Percentiles rank a stretch among this genome's conserved stretches.
Evolutionary conservation across 768 basidiomycete species (phyloP).

Genomic region (Phylloporus sp.): DNA sequence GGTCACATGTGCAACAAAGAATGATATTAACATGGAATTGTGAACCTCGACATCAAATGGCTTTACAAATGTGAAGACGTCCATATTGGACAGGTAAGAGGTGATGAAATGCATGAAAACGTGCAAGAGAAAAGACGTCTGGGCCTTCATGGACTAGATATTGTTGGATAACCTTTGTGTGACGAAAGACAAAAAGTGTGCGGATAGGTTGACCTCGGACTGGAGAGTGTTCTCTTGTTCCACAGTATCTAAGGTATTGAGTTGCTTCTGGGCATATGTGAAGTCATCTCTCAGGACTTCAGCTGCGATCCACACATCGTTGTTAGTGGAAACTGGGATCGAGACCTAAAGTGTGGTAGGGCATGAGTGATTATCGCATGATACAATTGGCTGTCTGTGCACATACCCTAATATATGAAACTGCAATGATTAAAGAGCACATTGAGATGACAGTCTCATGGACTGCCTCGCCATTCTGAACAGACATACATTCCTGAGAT

Average conservation of each 20-base stretch:
- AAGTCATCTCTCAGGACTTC: constrained; percentile 92
- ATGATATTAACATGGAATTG: constrained; percentile 71
- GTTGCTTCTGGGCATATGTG: constrained; percentile 54
- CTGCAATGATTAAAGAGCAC: constrained; percentile 34
- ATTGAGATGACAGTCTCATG: constrained; percentile 29
- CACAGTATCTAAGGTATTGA: constrained; percentile 52
- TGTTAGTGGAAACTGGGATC: constrained; percentile 78
- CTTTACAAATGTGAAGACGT: constrained; percentile 80
- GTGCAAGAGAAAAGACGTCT: constrained; percentile 65
- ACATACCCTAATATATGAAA: constrained; percentile 34
- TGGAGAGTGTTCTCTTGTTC: constrained; percentile 55
- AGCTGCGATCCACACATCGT: constrained; percentile 88
- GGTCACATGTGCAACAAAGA: constrained; percentile 70
- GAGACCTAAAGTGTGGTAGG: constrained; percentile 51
- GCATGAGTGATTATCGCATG: constrained; percentile 3
- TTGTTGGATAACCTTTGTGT: constrained; percentile 59
- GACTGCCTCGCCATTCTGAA: constrained; percentile 28
- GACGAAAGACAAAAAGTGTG: constrained; percentile 79
- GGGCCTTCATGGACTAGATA: constrained; percentile 47
- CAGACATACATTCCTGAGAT: constrained; percentile 55
- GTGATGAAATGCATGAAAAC: constrained; percentile 75
- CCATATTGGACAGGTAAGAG: constrained; percentile 64
- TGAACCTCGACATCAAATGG: constrained; percentile 72
- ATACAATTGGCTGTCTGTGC: constrained; percentile 9
- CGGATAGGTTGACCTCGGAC: constrained; percentile 72